These are phyloP conservation scores for Chlamydomonas sp. DNA, from an alignment of 139 green algal genomes.

Conservation along the genomic window DNA sequence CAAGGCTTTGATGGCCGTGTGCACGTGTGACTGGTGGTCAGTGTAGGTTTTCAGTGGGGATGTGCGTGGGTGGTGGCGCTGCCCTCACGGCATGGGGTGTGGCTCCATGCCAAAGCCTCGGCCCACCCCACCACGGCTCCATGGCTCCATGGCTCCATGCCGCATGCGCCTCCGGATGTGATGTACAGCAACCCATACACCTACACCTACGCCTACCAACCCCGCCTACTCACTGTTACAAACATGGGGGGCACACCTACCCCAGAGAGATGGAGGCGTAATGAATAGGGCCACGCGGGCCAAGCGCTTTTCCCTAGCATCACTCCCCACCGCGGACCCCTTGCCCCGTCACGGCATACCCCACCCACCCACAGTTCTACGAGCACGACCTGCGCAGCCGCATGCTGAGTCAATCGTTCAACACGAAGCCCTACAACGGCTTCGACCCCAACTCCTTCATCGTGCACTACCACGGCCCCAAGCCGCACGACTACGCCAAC, in stretches of 20 bases:
- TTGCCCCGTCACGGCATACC: too few species aligned
- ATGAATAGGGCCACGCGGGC: not conserved
- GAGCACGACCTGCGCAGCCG: constrained; percentile 20
- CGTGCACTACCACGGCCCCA: constrained; percentile 56
- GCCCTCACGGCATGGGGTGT: too few species aligned
- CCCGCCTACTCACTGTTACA: not conserved
- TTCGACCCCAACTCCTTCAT: constrained; percentile 22
- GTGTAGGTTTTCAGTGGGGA: too few species aligned
- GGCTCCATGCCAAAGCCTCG: too few species aligned
- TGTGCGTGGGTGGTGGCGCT: too few species aligned
- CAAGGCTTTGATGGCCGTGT: not conserved
- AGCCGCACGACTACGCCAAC: constrained; percentile 41
- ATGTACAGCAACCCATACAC: too few species aligned
- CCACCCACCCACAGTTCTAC: constrained; percentile 19
- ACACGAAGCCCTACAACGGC: constrained; percentile 51
- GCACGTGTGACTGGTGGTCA: not conserved
- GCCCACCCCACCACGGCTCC: too few species aligned
- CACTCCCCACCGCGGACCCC: not conserved
- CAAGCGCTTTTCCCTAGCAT: not conserved
- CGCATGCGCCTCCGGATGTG: not conserved
- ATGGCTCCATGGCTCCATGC: not conserved
- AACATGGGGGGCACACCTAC: not conserved
- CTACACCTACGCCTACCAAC: too few species aligned
- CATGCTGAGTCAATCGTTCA: constrained; percentile 41
- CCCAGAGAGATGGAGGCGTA: not conserved